These are phyloP conservation scores for Thermomyces lanuginosus DNA, from an alignment of 2,329 filamentous ascomycete genomes.

Conservation along the genomic window DNA sequence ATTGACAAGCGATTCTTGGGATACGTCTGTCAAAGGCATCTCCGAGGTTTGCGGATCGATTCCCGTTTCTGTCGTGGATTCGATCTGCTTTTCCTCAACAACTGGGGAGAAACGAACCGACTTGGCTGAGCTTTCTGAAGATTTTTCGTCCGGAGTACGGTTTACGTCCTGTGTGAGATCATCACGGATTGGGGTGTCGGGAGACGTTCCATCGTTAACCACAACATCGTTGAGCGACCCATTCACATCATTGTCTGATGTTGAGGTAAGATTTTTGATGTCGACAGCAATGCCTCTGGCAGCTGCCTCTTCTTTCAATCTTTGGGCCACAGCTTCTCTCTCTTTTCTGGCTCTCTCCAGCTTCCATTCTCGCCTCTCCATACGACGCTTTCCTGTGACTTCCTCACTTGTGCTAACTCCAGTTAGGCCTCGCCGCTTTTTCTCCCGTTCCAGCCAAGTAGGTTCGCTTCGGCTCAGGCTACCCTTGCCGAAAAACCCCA, in stretches of 20 bases:
- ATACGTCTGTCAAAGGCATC: conserved; percentile 7
- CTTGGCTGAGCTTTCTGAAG: conserved; percentile 27
- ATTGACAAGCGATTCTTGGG: conserved; percentile 24
- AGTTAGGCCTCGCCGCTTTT: conserved; percentile 50
- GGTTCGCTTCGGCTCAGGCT: conserved; percentile 86
- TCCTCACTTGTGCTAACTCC: conserved; percentile 64
- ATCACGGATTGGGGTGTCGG: background rate
- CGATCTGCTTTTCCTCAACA: conserved; percentile 48
- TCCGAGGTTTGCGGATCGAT: conserved; percentile 7
- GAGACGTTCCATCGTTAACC: conserved; percentile 4
- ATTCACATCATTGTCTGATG: too few species aligned
- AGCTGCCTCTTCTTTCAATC: conserved; percentile 39
- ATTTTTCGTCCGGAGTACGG: background rate
- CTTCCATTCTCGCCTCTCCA: conserved; percentile 71
- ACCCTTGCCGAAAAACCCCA: conserved; percentile 94
- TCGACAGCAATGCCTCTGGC: conserved; percentile 14
- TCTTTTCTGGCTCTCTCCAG: conserved; percentile 81
- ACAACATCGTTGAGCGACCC: conserved; percentile 2
- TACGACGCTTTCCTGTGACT: conserved; percentile 56
- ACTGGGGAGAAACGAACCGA: conserved; percentile 55
- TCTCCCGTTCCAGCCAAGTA: conserved; percentile 75
- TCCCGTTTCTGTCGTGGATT: conserved; percentile 10
- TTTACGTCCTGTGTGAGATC: conserved; percentile 1
- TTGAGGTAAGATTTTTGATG: too few species aligned
- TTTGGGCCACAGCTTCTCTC: conserved; percentile 65